Evolutionary conservation across 169 alveolate species (phyloP), one percentile per base, ranked within the genome.

Genomic region (Plasmodium coatneyi): DNA sequence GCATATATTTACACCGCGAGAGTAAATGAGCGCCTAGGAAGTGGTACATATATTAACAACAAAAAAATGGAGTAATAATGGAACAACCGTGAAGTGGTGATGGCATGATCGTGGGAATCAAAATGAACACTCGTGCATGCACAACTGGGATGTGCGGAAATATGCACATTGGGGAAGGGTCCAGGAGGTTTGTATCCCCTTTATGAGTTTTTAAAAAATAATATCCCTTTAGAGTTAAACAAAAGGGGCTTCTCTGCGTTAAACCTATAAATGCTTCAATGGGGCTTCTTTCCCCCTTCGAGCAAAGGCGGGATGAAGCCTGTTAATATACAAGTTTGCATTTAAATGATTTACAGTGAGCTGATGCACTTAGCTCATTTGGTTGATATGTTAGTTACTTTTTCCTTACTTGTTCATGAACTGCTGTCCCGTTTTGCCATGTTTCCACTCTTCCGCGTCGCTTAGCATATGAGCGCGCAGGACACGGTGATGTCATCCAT

Each of bases 401-500:
- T 60, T 60, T 60, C 46, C 19, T 22, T 16, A 16, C 36, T 76
- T 76, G 25, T 3, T 36, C 1, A 12, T 34, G n/a, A 25, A 76
- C 28, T 76, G 30, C 12, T 10, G 28, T 76, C 16, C 70, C 10
- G 56, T 76, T 76, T 76, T 71, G n/a, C 46, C 46, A 34, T 76
- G 25, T 36, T 5, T 3, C 12, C 66, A 76, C 46, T 41, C 25
- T 76, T 5, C 28, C 56, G 46, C 28, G 34, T 16, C 9, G 41
- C 41, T 52, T 74, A 84, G 39, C 84, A 43, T 46, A 84, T 74
- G 22, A 74, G 83, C 3, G 93, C 93, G 30, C 93, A 84, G 7
- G 93, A 49, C 10, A 84, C 93, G 41, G 93, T 74, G 36, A 84
- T 84, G 32, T 84, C 93, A 22, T 84, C 93, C 72, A 49, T 49